A percentile compares a stretch with the other conserved stretches of the same genome.
These are phyloP conservation scores for Linnemannia zychae DNA, from an alignment of 192 early-diverging fungal genomes.

Conservation along the genomic window DNA sequence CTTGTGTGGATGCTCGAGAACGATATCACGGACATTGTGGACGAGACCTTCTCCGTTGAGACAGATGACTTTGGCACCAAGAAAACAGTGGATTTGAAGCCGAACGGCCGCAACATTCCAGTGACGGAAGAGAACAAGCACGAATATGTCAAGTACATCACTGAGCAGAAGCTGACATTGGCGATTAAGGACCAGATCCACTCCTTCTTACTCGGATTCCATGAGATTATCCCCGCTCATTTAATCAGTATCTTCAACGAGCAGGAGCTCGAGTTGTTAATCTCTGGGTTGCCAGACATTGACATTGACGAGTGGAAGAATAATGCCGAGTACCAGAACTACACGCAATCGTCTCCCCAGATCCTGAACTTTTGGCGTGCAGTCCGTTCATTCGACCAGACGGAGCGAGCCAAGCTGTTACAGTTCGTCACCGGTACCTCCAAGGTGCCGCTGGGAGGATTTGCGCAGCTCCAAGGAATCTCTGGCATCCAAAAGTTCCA, in stretches of 20 bases:
- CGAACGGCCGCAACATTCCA: constrained; percentile 84
- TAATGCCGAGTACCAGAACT: constrained; percentile 97
- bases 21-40: constrained; percentile 94
- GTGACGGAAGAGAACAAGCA: constrained; percentile 97
- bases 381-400: constrained; percentile 95
- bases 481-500: constrained; percentile 98
- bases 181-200: constrained; percentile 96
- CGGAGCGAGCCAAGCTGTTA: constrained; percentile 95
- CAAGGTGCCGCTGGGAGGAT: constrained; percentile 96
- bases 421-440: constrained; percentile 98
- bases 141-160: constrained; percentile 94
- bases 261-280: constrained; percentile 97
- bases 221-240: constrained; percentile 92
- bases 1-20: constrained; percentile 98
- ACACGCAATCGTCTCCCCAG: constrained; percentile 85
- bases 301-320: constrained; percentile 99
- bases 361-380: constrained; percentile 99
- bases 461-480: constrained; percentile 90
- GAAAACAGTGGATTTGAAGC: constrained; percentile 88
- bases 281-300: constrained; percentile 97
- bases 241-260: constrained; percentile 98
- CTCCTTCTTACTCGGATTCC: constrained; percentile 93
- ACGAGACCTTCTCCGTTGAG: constrained; percentile 94
- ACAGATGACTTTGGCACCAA: constrained; percentile 92
- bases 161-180: constrained; percentile 90